Base-by-base conservation (phyloP, 1,284 basidiomycete species). In the Ceratobasidium sp. region DNA sequence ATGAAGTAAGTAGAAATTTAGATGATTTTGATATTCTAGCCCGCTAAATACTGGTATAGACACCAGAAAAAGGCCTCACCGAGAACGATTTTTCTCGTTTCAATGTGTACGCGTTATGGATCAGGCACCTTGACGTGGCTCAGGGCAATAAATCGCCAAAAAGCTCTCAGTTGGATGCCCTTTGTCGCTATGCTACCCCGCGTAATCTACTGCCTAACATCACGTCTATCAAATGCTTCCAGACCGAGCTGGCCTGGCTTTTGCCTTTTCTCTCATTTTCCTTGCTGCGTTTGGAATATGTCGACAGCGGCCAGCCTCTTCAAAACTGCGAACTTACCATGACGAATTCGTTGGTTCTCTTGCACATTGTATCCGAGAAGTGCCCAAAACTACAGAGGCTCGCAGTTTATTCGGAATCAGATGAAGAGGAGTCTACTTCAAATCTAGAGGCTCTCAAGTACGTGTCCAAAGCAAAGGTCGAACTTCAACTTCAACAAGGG, bases 91-190 rank as follows among this genome's bases (percentile, higher is more conserved):
- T 64, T 9, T 4, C 40, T 7, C 2, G 61, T 6, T 46, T 64
- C 61, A 64, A 64, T 26, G 15, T 64, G 20, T 64, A 64, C 61
- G 61, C 42, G 61, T 6, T 23, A n/a, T 64, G 61, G 40, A 64
- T 42, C 40, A 64, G 46, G 40, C 38, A 64, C 20, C 6, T 50
- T 50, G 48, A 50, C 3, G 48, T 50, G 17, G n/a, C n/a, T n/a
- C 48, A 50, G 48, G 20, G n/a, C n/a, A n/a, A n/a, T n/a, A n/a
- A n/a, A n/a, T n/a, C n/a, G n/a, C n/a, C n/a, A n/a, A n/a, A n/a
- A n/a, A n/a, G n/a, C n/a, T n/a, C n/a, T n/a, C n/a, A n/a, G n/a
- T n/a, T 42, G 28, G 33, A 40, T 40, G 33, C 28, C 2, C 17
- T 61, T 40, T 61, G 3, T 61, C 9, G 4, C 59, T 61, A 61